Evolutionary conservation across 179 eudicot genomes (phyloP), one percentile per base, ranked within the genome.

Genomic region (Carnegiea gigantea): DNA sequence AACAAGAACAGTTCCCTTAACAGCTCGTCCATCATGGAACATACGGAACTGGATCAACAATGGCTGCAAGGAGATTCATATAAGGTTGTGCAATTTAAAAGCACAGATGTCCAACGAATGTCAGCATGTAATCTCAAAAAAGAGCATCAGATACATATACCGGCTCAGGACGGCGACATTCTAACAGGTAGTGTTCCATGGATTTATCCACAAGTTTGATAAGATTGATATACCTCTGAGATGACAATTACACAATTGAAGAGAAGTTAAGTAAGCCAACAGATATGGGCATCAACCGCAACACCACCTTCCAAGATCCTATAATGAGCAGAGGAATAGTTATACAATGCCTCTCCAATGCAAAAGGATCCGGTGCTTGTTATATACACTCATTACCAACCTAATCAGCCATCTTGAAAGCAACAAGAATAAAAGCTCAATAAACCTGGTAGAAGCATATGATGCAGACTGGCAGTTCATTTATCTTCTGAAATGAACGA

Each of bases 1-100:
- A 26, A 94, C 84, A n/a, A 92, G 92, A 80, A 94, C 92, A 43
- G 94, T 94, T 73, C 98, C 97, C 84, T 94, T 94, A 14, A 93
- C 89, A 78, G 97, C 97, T 78, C 36, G 33, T 49, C 98, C 98
- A 60, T 90, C 74, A 77, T 86, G 6, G 79, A 94, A 94, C 83
- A 94, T 78, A 53, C 95, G 97, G 70, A 92, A 86, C 80, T 94
- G 98, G 81, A 91, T 92, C 82, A 94, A 82, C 85, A 93, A 82
- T 73, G 98, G 97, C 98, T 94, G 80, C 77, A 67, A 76, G n/a
- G 54, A 33, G 20, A 33, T 40, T 40, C 23, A 78, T 3, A n/a
- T 21, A 70, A 60, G 77, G 73, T 59, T 51, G 38, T 20, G 46
- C 65, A 38, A 10, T 11, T 70, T 44, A 77, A 44, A 70, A 12